Conservation (phyloP, 2,329 filamentous ascomycete species). For the Sordariomycetes sp. region DNA sequence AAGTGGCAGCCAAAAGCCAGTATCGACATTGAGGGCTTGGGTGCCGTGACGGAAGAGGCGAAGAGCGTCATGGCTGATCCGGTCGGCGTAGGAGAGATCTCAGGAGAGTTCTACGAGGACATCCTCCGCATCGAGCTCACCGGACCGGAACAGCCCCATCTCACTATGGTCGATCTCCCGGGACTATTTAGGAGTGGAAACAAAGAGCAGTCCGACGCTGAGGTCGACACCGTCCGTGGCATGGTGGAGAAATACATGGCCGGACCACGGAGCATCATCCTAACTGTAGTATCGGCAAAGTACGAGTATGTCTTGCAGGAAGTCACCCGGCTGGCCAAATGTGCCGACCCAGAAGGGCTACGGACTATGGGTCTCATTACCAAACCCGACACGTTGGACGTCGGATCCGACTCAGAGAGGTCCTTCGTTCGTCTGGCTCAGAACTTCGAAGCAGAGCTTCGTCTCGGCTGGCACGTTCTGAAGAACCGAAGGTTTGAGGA, state of each 20-base stretch:
- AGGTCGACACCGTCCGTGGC: constrained; percentile 18
- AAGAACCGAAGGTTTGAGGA: constrained; percentile 33
- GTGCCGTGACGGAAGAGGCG: constrained; percentile 27
- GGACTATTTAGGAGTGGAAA: constrained; percentile 41
- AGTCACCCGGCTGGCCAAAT: constrained; percentile 35
- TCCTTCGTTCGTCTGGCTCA: constrained; percentile 29
- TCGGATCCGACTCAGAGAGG: constrained; percentile 26
- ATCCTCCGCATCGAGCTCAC: constrained; percentile 37
- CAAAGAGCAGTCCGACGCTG: constrained; percentile 32
- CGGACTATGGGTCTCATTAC: constrained; percentile 50
- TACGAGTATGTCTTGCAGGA: constrained; percentile 50
- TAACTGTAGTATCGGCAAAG: constrained; percentile 48
- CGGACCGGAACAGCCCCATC: constrained; percentile 36
- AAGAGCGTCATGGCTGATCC: constrained; percentile 41
- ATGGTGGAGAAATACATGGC: constrained; percentile 46
- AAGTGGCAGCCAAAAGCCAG: neutral
- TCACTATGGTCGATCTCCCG: constrained; percentile 52
- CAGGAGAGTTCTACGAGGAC: constrained; percentile 31
- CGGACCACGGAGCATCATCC: constrained; percentile 47
- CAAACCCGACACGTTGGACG: constrained; percentile 35
- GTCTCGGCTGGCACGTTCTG: constrained; percentile 44
- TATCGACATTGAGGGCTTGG: constrained; percentile 14
- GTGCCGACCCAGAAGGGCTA: constrained; percentile 12
- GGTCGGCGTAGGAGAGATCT: no score
- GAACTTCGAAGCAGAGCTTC: constrained; percentile 35